These are phyloP conservation scores for Scedosporium minutisporum DNA, from an alignment of 2,329 filamentous ascomycete species.

Conservation along the genomic window DNA sequence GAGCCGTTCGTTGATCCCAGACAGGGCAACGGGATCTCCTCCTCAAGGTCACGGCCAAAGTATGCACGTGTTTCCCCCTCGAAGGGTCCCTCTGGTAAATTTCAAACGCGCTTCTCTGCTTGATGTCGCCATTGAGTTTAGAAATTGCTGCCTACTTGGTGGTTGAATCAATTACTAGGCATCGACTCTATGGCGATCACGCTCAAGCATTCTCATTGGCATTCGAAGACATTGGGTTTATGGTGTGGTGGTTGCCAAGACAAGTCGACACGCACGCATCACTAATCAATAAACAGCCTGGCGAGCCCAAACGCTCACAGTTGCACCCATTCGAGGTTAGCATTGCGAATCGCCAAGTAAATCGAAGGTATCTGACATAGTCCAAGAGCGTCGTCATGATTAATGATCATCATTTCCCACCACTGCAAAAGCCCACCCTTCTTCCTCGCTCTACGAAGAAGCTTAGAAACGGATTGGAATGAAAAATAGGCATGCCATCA, in stretches of 20 bases:
- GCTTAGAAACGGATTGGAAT: not conserved
- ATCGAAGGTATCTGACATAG: not conserved
- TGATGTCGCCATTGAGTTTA: too few relatives aligned
- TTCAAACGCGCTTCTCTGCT: too few relatives aligned
- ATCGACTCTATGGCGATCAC: not conserved
- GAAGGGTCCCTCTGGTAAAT: too few relatives aligned
- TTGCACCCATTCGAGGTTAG: not conserved
- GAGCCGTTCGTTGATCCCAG: too few relatives aligned
- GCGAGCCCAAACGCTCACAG: not conserved
- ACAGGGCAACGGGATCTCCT: too few relatives aligned
- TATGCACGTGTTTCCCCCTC: too few relatives aligned
- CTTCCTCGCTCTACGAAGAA: not conserved
- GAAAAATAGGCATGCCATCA: not conserved
- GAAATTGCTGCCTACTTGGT: too few relatives aligned
- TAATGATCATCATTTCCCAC: constrained; percentile 3
- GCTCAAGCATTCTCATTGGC: not conserved
- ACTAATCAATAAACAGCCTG: not conserved
- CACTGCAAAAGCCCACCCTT: not conserved
- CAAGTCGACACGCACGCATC: not conserved
- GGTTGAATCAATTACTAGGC: not conserved
- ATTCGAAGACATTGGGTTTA: not conserved
- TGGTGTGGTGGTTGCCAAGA: not conserved
- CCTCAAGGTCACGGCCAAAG: too few relatives aligned
- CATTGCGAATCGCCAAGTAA: too few relatives aligned
- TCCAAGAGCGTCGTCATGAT: constrained; percentile 4